Evolutionary conservation across 768 basidiomycete species (phyloP).

Genomic region (Boletus tylopilopsis): DNA sequence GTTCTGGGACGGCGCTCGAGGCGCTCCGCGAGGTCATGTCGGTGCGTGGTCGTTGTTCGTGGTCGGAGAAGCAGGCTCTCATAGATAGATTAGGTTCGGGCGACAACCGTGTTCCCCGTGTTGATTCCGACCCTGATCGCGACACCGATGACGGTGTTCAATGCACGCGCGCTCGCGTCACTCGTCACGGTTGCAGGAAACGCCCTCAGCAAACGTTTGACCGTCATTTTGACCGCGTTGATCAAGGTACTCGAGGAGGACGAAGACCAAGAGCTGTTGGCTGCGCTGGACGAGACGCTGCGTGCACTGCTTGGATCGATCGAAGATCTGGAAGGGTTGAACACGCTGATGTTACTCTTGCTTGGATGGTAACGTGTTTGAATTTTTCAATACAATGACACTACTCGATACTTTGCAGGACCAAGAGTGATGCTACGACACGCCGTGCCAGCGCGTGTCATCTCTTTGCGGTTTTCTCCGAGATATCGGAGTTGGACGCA

Average conservation of each 20-base stretch:
- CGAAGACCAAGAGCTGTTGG: slow-evolving; percentile 61
- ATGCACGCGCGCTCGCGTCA: slow-evolving; percentile 84
- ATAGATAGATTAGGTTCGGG: slow-evolving; percentile 63
- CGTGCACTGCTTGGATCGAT: slow-evolving; percentile 75
- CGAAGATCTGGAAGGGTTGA: slow-evolving; percentile 81
- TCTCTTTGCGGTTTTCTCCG: slow-evolving; percentile 80
- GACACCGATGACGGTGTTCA: slow-evolving; percentile 91
- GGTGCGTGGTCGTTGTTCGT: slow-evolving; percentile 43
- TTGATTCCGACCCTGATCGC: slow-evolving; percentile 90
- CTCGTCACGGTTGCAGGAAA: slow-evolving; percentile 92
- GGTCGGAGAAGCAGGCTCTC: not conserved
- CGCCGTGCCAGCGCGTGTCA: slow-evolving; percentile 78
- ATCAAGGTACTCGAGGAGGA: slow-evolving; percentile 74
- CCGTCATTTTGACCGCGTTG: slow-evolving; percentile 72
- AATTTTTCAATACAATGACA: not conserved
- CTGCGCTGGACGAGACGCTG: slow-evolving; percentile 73
- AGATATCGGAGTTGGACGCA: slow-evolving; percentile 75
- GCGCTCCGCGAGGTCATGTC: slow-evolving; percentile 94
- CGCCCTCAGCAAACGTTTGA: slow-evolving; percentile 81
- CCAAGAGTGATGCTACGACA: slow-evolving; percentile 64
- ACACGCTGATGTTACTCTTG: slow-evolving; percentile 83
- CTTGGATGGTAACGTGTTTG: slow-evolving; percentile 78
- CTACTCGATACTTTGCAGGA: too few species aligned
- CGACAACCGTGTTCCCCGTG: slow-evolving; percentile 94
- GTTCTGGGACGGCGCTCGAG: slow-evolving; percentile 93